Percentiles rank a stretch among this genome's conserved stretches.
Conservation (phyloP, 495 filamentous ascomycete genomes). For the Aspergillus bridgeri region DNA sequence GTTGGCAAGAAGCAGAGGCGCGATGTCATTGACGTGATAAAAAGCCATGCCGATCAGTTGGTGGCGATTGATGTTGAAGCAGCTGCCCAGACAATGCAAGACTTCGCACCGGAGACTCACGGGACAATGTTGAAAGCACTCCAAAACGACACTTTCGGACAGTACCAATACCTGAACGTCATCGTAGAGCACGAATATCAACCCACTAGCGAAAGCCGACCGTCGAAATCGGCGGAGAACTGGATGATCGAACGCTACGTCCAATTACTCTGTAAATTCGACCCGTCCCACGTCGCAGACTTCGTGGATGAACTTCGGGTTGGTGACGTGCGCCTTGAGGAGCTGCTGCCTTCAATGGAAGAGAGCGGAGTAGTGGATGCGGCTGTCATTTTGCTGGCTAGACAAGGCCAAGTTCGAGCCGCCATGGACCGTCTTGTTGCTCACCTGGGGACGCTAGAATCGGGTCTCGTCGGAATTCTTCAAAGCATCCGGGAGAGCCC, state of each 20-base stretch:
- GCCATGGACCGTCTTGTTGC: constrained; percentile 80
- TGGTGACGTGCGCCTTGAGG: constrained; percentile 74
- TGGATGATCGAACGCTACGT: constrained; percentile 82
- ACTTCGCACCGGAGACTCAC: constrained; percentile 68
- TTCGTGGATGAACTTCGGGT: constrained; percentile 78
- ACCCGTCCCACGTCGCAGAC: constrained; percentile 76
- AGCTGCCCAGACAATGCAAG: constrained; percentile 67
- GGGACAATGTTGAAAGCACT: constrained; percentile 62
- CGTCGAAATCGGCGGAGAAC: constrained; percentile 28
- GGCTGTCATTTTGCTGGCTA: constrained; percentile 83
- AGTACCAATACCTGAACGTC: constrained; percentile 74
- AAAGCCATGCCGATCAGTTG: constrained; percentile 63
- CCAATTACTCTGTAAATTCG: constrained; percentile 81
- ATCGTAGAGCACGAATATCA: constrained; percentile 66
- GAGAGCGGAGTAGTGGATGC: constrained; percentile 87
- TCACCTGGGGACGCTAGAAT: constrained; percentile 75
- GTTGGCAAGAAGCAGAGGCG: constrained; percentile 70
- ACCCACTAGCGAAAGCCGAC: constrained; percentile 32
- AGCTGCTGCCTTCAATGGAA: constrained; percentile 83
- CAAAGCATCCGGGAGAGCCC: constrained; percentile 50
- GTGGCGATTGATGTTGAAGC: constrained; percentile 63
- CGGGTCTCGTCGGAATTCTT: constrained; percentile 71
- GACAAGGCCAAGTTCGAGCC: constrained; percentile 78
- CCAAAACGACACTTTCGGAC: constrained; percentile 56
- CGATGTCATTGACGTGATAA: constrained; percentile 70